A percentile compares a stretch with the other conserved stretches of the same genome.
Conservation (phyloP, 345 rosid species). For the Luvunga scandens region DNA sequence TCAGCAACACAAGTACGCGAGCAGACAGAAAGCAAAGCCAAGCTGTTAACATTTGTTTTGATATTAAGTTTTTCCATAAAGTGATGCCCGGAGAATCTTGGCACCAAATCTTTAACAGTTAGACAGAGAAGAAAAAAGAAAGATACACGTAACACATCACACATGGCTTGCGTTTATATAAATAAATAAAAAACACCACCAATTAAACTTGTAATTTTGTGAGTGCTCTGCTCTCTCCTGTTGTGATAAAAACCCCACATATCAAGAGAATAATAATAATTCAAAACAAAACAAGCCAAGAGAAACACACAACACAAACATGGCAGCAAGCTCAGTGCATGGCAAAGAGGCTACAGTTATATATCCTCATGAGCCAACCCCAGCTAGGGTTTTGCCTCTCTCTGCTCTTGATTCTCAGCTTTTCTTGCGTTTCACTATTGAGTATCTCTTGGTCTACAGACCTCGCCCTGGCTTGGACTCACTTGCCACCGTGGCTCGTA, state of each 20-base stretch:
- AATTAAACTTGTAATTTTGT: background rate
- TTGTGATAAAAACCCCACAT: background rate
- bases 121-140: conserved; percentile 21
- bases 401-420: conserved; percentile 90
- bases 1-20: conserved; percentile 4
- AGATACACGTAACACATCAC: background rate
- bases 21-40: conserved; percentile 58
- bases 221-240: background rate
- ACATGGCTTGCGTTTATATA: conserved; percentile 8
- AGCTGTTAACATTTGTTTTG: conserved; percentile 48
- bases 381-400: conserved; percentile 52
- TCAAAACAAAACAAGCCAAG: background rate
- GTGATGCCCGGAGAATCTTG: conserved; percentile 74
- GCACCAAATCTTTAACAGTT: conserved; percentile 76
- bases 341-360: conserved; percentile 55
- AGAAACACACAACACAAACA: conserved; percentile 4
- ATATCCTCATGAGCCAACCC: conserved; percentile 66
- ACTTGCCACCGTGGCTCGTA: conserved; percentile 21
- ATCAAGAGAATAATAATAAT: background rate
- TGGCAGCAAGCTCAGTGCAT: conserved; percentile 51
- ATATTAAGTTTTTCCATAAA: conserved; percentile 53
- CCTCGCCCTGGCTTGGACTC: conserved; percentile 37
- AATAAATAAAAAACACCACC: background rate
- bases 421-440: conserved; percentile 81
- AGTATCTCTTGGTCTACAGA: conserved; percentile 62